Percentiles rank a stretch among this genome's conserved stretches.
Conservation (phyloP, 768 basidiomycete genomes). For the Boletus eberwhitei region DNA sequence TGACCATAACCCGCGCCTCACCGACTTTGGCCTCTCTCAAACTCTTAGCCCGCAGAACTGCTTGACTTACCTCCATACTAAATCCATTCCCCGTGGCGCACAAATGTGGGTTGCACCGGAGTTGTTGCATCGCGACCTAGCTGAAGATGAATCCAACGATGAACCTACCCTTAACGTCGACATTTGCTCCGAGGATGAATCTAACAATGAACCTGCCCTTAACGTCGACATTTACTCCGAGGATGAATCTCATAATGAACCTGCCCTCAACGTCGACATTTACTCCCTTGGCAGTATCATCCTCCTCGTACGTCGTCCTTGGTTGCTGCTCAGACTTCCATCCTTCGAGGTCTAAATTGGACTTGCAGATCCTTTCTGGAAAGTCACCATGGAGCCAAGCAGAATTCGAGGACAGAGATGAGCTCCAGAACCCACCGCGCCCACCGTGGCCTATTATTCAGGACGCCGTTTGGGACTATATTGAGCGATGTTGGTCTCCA, state of each 20-base stretch:
- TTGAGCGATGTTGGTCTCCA: constrained; percentile 8
- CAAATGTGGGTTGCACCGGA: constrained; percentile 1
- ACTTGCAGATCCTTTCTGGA: background rate
- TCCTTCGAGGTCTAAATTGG: background rate
- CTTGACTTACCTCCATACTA: background rate
- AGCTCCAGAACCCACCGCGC: background rate
- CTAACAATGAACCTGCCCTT: too few species aligned
- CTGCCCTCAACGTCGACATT: too few species aligned
- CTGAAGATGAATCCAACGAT: too few species aligned
- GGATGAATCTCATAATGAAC: too few species aligned
- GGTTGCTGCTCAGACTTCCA: background rate
- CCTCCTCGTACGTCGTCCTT: background rate
- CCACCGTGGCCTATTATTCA: constrained; percentile 2
- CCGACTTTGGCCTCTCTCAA: constrained; percentile 6
- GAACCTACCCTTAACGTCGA: too few species aligned
- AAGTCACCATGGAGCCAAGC: background rate
- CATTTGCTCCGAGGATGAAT: too few species aligned
- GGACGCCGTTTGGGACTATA: background rate
- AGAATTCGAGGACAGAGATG: background rate
- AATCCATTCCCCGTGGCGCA: background rate
- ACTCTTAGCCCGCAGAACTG: background rate
- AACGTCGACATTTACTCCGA: too few species aligned
- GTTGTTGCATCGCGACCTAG: background rate
- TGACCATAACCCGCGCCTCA: background rate
- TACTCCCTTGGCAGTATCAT: background rate